Evolutionary conservation across 495 filamentous ascomycete genomes (phyloP).

Genomic region (Pyronema domesticum): DNA sequence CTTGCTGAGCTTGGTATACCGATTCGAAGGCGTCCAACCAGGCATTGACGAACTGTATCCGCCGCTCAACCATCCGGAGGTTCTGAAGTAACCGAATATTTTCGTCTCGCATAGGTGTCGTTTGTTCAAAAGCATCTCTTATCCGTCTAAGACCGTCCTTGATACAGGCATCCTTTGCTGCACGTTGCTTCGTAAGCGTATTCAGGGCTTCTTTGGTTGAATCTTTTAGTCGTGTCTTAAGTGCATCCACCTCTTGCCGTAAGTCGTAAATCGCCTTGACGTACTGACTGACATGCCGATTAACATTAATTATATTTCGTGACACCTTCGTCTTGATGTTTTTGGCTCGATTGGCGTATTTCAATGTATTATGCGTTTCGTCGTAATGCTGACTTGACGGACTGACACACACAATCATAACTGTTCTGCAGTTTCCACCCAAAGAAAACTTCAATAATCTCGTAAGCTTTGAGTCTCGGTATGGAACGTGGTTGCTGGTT

Average conservation of each 20-base stretch:
- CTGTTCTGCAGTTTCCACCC: slow-evolving; percentile 93
- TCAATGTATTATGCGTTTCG: slow-evolving; percentile 93
- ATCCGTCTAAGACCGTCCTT: slow-evolving; percentile 69
- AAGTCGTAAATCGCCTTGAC: slow-evolving; percentile 24
- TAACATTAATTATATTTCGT: slow-evolving; percentile 96
- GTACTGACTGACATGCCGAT: slow-evolving; percentile 72
- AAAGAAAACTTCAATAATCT: slow-evolving; percentile 92
- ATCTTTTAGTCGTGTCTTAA: slow-evolving; percentile 81
- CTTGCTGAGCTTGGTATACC: slow-evolving; percentile 54
- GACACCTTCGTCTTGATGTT: slow-evolving; percentile 99
- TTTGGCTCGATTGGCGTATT: slow-evolving; percentile 95
- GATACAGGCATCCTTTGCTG: slow-evolving; percentile 63
- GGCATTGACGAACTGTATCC: slow-evolving; percentile 63
- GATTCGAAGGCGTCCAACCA: slow-evolving; percentile 90
- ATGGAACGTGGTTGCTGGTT: slow-evolving; percentile 87
- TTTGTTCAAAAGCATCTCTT: slow-evolving; percentile 67
- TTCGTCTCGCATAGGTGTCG: slow-evolving; percentile 59
- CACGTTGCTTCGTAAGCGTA: slow-evolving; percentile 74
- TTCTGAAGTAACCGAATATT: slow-evolving; percentile 65
- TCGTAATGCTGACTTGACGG: slow-evolving; percentile 95
- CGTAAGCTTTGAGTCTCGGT: slow-evolving; percentile 94
- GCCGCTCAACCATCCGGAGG: slow-evolving; percentile 61
- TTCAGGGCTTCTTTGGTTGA: slow-evolving; percentile 68
- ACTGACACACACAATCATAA: slow-evolving; percentile 99
- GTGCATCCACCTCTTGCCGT: slow-evolving; percentile 38